phyloP scores from a whole-genome alignment of 352 stramenopile species.

The Globisporangium canariense region DNA sequence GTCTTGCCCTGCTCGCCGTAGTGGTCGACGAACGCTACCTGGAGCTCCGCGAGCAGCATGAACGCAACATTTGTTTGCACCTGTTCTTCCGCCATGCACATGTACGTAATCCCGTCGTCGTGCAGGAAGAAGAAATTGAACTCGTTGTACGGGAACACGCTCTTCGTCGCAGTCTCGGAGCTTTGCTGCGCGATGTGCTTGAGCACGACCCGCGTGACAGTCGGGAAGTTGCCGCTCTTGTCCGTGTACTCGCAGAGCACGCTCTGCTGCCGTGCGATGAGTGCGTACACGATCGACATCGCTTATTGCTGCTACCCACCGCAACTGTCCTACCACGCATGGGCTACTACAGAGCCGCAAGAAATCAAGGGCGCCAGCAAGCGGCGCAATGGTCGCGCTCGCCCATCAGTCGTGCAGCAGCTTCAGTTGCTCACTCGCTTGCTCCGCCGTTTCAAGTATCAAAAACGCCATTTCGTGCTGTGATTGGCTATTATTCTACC shows the following conservation, averaged over 20 bases:
- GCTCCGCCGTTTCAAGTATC: conserved; percentile 8
- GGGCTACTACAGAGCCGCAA: neutral
- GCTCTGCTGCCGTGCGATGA: conserved; percentile 68
- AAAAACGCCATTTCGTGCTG: too few relatives aligned
- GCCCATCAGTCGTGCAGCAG: conserved; percentile 2
- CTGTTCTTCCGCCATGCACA: conserved; percentile 82
- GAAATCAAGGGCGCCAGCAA: neutral
- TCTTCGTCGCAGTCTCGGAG: conserved; percentile 27
- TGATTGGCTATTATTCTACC: neutral
- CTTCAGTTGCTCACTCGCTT: neutral
- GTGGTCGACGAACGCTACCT: conserved; percentile 57
- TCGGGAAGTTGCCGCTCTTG: conserved; percentile 72
- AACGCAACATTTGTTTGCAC: conserved; percentile 76
- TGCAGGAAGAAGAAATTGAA: conserved; percentile 84
- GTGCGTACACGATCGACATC: conserved; percentile 77
- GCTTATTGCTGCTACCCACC: neutral
- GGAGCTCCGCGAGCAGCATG: conserved; percentile 64
- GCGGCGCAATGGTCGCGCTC: conserved; percentile 10
- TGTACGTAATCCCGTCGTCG: conserved; percentile 70
- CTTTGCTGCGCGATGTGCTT: conserved; percentile 68
- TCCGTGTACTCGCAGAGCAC: conserved; percentile 81
- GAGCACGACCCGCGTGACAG: conserved; percentile 67
- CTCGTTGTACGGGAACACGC: conserved; percentile 74
- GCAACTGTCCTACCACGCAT: conserved; percentile 7
- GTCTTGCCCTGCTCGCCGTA: conserved; percentile 66